Conservation (phyloP, 345 rosid species). For the Cardamine resedifolia region DNA sequence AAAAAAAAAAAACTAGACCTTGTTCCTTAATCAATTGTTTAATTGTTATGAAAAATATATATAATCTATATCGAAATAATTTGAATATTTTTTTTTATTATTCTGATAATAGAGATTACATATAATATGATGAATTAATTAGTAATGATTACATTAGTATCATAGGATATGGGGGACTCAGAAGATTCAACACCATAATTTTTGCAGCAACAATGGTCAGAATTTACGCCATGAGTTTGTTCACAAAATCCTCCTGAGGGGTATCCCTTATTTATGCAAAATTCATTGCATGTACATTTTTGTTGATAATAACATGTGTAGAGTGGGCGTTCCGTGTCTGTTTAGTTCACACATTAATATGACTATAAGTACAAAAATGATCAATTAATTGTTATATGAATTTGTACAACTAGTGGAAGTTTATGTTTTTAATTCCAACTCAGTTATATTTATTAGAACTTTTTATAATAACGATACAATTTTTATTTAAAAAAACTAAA, state of each 20-base stretch:
- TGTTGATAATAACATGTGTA: background rate
- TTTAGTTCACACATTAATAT: background rate
- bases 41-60: background rate
- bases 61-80: background rate
- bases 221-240: too few species aligned
- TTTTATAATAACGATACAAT: too few species aligned
- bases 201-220: too few species aligned
- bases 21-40: background rate
- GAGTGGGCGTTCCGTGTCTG: too few species aligned
- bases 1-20: too few species aligned
- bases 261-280: background rate
- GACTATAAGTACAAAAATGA: background rate
- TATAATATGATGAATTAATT: background rate
- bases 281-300: constrained; percentile 7
- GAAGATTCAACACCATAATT: background rate
- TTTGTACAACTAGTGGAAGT: background rate
- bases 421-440: background rate
- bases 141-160: background rate
- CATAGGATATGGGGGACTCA: background rate
- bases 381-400: background rate
- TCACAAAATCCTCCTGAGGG: background rate
- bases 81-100: background rate
- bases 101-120: background rate
- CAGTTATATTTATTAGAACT: background rate
- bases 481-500: too few species aligned